Evolutionary conservation across 108 stramenopile genomes (phyloP).

Genomic region (Pseudonitzschia delicatissima): DNA sequence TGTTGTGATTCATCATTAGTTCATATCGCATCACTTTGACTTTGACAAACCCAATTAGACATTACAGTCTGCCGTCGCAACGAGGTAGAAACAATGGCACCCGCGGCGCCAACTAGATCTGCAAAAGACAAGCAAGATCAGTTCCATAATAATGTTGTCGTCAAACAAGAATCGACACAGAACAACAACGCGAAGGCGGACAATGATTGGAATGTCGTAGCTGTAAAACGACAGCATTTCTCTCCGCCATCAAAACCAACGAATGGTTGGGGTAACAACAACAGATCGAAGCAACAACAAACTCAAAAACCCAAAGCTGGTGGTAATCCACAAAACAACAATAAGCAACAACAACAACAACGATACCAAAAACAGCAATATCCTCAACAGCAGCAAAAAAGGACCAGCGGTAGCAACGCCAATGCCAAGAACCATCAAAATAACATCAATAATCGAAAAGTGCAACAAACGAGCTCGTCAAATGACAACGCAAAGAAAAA

Average conservation of each 20-base stretch:
- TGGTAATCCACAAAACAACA: not conserved
- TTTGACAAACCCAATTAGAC: no score
- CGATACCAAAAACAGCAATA: not conserved
- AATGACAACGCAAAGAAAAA: not conserved
- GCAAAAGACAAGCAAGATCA: not conserved
- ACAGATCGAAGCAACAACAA: not conserved
- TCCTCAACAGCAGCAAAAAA: not conserved
- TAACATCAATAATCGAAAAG: not conserved
- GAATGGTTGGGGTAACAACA: not conserved
- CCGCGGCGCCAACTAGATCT: not conserved
- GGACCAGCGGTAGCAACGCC: not conserved
- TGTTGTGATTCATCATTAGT: no score
- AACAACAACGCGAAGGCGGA: not conserved
- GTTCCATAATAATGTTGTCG: not conserved
- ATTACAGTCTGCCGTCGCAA: no score
- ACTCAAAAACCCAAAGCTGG: conserved; percentile 6
- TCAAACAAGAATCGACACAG: not conserved
- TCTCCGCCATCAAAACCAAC: no score
- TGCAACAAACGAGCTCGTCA: not conserved
- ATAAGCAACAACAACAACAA: not conserved
- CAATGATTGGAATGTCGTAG: not conserved
- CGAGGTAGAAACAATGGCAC: no score
- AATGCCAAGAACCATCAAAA: not conserved
- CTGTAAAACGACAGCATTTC: not conserved
- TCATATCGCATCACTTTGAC: no score